Base-by-base conservation (phyloP, 225 moss, liverwort and hornwort species). In the Physcomitrium patens region DNA sequence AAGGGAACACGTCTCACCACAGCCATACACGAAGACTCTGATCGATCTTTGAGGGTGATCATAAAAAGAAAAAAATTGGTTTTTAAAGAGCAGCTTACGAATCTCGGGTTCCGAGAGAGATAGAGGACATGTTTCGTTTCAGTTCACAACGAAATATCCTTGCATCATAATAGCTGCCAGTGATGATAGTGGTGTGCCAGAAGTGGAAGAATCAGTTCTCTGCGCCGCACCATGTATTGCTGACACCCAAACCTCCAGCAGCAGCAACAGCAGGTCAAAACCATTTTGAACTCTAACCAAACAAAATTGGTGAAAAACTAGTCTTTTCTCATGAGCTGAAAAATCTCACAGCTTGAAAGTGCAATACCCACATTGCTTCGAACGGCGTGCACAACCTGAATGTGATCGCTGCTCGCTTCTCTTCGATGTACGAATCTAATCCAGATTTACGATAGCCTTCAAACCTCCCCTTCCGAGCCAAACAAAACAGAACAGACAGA, bases 251-350 rank as follows among this genome's bases (percentile, higher is more conserved):
- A 65, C 17, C 55, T 16, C 51, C 6, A 58, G 17, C 45, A 74
- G 18, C 61, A 72, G 7, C 50, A 65, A 27, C 65, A 74, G 20
- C 54, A 44, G 17, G 55, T 46, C 24, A 41, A 19, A 45, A 65
- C 26, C 55, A 64, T 65, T 65, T 43, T 16, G 31, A 37, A 17
- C 64, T 12, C 42, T 50, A 4, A 18, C 28, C 60, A 18, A 37
- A 37, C 31, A 2, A 12, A 48, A 70, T 47, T 59, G 45, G 45
- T 26, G 24, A 10, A 11, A 42, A 26, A 27, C 23, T 26, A 0
- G 20, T 24, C 70, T 42, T 43, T 4, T 37, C 23, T 56, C 14
- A 9, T 16, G 49, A 11, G 12, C 48, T 49, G 12, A 12, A 49
- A n/a, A 49, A 49, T 10, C 12, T 3, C 2, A 11, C 11, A 49